Percentiles rank a stretch among this genome's conserved stretches.
Conservation (phyloP, 2,329 filamentous ascomycete genomes). For the Colletotrichum lupini region DNA sequence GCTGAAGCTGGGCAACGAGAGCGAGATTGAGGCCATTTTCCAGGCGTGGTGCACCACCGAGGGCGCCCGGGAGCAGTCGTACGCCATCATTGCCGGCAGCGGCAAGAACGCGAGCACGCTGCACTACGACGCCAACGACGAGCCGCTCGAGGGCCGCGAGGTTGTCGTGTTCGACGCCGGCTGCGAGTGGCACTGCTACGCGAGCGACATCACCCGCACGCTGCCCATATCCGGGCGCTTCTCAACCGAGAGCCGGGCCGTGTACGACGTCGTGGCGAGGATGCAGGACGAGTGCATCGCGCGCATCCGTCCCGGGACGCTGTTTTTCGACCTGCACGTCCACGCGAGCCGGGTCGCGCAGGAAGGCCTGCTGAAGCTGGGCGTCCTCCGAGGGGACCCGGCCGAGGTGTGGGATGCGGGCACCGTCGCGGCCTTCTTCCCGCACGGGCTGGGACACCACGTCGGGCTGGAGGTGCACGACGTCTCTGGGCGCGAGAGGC, state of each 20-base stretch:
- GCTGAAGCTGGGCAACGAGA: constrained; percentile 76
- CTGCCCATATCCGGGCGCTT: constrained; percentile 81
- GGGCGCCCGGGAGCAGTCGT: constrained; percentile 83
- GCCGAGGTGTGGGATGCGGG: constrained; percentile 63
- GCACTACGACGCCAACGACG: constrained; percentile 87
- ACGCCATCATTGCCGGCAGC: constrained; percentile 87
- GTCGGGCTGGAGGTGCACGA: constrained; percentile 75
- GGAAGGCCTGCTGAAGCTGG: constrained; percentile 75
- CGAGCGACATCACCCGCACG: constrained; percentile 89
- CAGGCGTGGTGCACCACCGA: constrained; percentile 76
- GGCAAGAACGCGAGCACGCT: constrained; percentile 86
- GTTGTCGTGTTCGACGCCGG: constrained; percentile 89
- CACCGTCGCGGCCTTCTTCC: constrained; percentile 72
- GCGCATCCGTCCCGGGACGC: constrained; percentile 74
- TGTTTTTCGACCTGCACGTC: constrained; percentile 79
- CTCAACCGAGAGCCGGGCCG: constrained; percentile 73
- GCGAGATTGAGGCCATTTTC: constrained; percentile 85
- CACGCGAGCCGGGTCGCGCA: constrained; percentile 79
- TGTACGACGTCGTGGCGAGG: constrained; percentile 81
- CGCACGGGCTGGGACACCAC: constrained; percentile 73
- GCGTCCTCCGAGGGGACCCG: constrained; percentile 74
- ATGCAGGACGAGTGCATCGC: constrained; percentile 85
- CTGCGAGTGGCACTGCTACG: constrained; percentile 86
- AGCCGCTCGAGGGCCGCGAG: constrained; percentile 74
- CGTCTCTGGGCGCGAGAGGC: constrained; percentile 55